Percentiles rank a stretch among this genome's conserved stretches.
Conservation (phyloP, 495 filamentous ascomycete species). For the Pyrenula massariospora region DNA sequence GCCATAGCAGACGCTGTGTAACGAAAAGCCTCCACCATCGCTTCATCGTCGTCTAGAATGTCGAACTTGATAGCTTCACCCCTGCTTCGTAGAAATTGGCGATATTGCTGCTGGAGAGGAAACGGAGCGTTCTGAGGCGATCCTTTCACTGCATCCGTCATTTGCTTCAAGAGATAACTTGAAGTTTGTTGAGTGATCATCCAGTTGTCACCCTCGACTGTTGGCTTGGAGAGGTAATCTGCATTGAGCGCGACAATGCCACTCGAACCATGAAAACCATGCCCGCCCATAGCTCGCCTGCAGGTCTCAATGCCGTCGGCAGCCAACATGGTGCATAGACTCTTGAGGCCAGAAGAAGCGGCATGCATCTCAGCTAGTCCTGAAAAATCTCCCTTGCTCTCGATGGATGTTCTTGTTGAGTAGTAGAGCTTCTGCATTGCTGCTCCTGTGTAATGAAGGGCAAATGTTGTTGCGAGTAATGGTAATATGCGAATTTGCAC, state of each 20-base stretch:
- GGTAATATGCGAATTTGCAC: slow-evolving; percentile 37
- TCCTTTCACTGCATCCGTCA: slow-evolving; percentile 21
- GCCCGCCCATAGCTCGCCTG: slow-evolving; percentile 34
- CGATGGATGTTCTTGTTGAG: slow-evolving; percentile 23
- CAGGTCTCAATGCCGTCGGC: slow-evolving; percentile 39
- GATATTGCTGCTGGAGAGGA: background rate
- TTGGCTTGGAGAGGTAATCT: slow-evolving; percentile 36
- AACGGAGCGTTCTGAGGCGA: background rate
- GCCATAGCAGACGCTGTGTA: slow-evolving; percentile 27
- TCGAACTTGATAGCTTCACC: slow-evolving; percentile 1
- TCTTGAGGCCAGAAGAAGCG: slow-evolving; percentile 35
- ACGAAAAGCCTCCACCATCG: slow-evolving; percentile 28
- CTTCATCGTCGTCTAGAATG: slow-evolving; percentile 16
- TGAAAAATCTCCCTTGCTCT: slow-evolving; percentile 23
- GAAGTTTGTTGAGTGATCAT: slow-evolving; percentile 41
- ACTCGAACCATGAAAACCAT: slow-evolving; percentile 36
- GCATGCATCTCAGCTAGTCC: slow-evolving; percentile 34
- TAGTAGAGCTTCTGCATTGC: slow-evolving; percentile 28
- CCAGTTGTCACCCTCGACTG: slow-evolving; percentile 42
- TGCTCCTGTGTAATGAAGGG: slow-evolving; percentile 34
- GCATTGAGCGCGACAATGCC: slow-evolving; percentile 33
- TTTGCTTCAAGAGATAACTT: slow-evolving; percentile 35
- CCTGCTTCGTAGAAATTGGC: slow-evolving; percentile 4
- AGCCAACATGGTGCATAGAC: slow-evolving; percentile 33
- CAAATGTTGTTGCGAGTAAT: slow-evolving; percentile 33